These are phyloP conservation scores for Rickenella mellea DNA, from an alignment of 768 basidiomycete species.

Conservation along the genomic window DNA sequence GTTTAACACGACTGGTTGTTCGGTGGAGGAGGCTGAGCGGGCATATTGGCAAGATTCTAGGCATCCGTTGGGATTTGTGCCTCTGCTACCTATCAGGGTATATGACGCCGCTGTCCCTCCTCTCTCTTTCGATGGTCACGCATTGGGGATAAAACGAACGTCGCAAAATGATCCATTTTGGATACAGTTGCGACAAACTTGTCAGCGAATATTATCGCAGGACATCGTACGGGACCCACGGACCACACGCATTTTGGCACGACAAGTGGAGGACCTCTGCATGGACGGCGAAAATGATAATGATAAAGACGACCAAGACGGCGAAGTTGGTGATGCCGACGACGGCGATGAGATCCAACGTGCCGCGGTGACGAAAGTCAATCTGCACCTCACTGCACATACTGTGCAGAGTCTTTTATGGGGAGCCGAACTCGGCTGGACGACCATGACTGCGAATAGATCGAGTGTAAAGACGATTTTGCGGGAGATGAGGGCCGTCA, in stretches of 20 bases:
- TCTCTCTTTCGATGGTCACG: constrained; percentile 4
- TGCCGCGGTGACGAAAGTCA: constrained; percentile 41
- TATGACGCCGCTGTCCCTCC: constrained; percentile 15
- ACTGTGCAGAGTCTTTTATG: constrained; percentile 66
- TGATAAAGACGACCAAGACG: not conserved
- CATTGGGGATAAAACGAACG: constrained; percentile 4
- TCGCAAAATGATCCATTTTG: constrained; percentile 32
- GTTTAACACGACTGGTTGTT: constrained; percentile 26
- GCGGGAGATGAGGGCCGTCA: constrained; percentile 45
- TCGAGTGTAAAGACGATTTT: constrained; percentile 70
- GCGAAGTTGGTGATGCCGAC: constrained; percentile 3
- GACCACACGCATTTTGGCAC: constrained; percentile 1
- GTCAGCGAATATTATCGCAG: constrained; percentile 42
- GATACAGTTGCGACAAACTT: constrained; percentile 38
- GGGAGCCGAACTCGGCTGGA: constrained; percentile 65
- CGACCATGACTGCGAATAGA: constrained; percentile 81
- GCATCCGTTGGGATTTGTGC: constrained; percentile 40
- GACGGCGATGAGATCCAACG: constrained; percentile 36
- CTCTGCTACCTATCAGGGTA: constrained; percentile 48
- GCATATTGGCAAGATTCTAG: constrained; percentile 60
- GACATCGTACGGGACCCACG: constrained; percentile 21
- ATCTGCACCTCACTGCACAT: constrained; percentile 61
- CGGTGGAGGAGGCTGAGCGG: constrained; percentile 24
- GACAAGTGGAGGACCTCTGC: not conserved
- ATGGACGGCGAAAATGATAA: not conserved